Conservation (phyloP, 345 rosid genomes). For the Lagerstroemia speciosa region DNA sequence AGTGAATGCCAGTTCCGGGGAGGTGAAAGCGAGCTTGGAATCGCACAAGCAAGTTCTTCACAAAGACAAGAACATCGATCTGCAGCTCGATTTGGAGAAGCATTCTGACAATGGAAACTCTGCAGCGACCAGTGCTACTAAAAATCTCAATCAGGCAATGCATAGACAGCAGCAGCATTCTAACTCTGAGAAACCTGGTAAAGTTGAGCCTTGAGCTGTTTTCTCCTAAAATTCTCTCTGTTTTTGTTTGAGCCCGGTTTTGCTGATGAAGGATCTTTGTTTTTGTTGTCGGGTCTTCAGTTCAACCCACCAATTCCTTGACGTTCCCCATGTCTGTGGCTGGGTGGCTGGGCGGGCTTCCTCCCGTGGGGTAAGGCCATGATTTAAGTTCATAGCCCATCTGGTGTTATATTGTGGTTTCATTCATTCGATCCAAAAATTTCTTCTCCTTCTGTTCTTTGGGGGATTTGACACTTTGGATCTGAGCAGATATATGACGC, state of each 20-base stretch:
- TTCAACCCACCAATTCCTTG: conserved; percentile 44
- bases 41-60: conserved; percentile 29
- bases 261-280: conserved; percentile 7
- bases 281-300: conserved; percentile 31
- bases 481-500: conserved; percentile 69
- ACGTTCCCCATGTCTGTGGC: conserved; percentile 73
- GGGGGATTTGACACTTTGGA: conserved; percentile 17
- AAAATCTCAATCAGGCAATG: conserved; percentile 35
- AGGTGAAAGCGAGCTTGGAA: conserved; percentile 37
- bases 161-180: conserved; percentile 41
- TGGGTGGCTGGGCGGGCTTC: conserved; percentile 91
- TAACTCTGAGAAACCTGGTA: conserved; percentile 49
- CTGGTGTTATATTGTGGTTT: not conserved
- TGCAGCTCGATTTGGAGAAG: conserved; percentile 73
- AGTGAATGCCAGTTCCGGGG: conserved; percentile 32
- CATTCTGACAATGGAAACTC: conserved; percentile 36
- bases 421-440: not conserved
- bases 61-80: conserved; percentile 50
- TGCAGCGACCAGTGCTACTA: conserved; percentile 22
- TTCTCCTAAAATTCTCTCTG: not conserved
- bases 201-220: conserved; percentile 2
- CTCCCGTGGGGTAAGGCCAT: conserved; percentile 77
- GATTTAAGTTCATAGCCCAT: not conserved
- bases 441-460: conserved; percentile 4
- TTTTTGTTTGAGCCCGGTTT: not conserved